Evolutionary conservation across 495 filamentous ascomycete species (phyloP), one percentile per base, ranked within the genome.

Genomic region (Penicillium daleae): DNA sequence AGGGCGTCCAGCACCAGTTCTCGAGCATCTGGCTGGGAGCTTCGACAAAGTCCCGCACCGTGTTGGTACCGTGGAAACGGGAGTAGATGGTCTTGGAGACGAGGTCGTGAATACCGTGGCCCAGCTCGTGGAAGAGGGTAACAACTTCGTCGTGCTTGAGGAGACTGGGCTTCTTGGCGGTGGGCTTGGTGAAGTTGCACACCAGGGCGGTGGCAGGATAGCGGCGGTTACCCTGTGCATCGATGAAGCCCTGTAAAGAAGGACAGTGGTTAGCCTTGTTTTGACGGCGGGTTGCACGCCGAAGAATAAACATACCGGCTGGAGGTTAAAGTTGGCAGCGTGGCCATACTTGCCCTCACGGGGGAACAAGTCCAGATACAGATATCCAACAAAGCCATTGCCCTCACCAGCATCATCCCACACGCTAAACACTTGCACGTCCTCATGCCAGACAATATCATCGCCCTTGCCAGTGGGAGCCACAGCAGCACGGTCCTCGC

Each of bases 321-420:
- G 88, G 9, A 92, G 73, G 70, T 86, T 89, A 78, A 93, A 92
- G 78, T 93, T 93, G 71, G 90, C 90, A 1, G 88, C 88, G 63
- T 91, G 88, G 40, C 80, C 79, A 66, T 89, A 89, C 68, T 91
- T 91, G 63, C 87, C 88, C 59, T 85, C 78, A 29, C 89, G 82
- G 3, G 87, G 85, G 75, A 85, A 85, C 24, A 91, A 77, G 58
- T 91, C 89, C 24, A 91, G 79, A 70, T 91, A 91, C 10, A 91
- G 74, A 71, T 90, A 90, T 17, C 89, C 89, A 17, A 90, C 83
- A 64, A 91, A 91, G n/a, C 78, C 85, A 64, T 71, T 78, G 42
- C 87, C 89, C 63, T 89, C 82, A 39, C 77, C 80, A 61, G 87
- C 84, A 48, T 89, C 85, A 67, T 91, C 83, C 87, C 87, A 90